A percentile compares a stretch with the other conserved stretches of the same genome.
These are phyloP conservation scores for Aristolochia californica DNA, from an alignment of 164 flowering plant genomes.

Conservation along the genomic window DNA sequence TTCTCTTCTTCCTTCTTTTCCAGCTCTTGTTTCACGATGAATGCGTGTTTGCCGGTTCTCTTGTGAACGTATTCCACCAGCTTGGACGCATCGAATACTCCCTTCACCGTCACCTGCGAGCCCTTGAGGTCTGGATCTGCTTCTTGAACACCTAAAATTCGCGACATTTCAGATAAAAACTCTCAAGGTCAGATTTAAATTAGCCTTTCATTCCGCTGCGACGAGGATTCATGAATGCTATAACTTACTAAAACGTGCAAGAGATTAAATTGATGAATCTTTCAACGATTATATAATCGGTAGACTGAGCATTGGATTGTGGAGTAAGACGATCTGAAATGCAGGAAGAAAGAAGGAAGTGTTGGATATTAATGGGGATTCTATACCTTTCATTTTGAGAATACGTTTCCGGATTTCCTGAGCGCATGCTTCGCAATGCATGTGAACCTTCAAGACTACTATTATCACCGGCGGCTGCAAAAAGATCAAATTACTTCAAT, in stretches of 20 bases:
- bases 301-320: no score
- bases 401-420: slow-evolving; percentile 66
- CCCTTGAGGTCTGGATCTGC: slow-evolving; percentile 71
- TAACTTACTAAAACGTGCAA: no score
- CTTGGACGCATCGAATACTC: slow-evolving; percentile 52
- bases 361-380: no score
- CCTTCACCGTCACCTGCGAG: slow-evolving; percentile 67
- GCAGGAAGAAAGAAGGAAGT: no score
- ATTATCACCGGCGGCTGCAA: slow-evolving; percentile 46
- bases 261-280: no score
- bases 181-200: no score
- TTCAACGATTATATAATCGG: no score
- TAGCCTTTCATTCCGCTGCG: no score
- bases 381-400: slow-evolving; percentile 65
- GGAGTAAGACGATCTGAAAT: no score
- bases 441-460: slow-evolving; percentile 60
- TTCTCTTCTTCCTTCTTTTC: slow-evolving; percentile 35
- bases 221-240: no score
- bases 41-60: slow-evolving; percentile 66
- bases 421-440: slow-evolving; percentile 92
- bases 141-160: slow-evolving; percentile 48
- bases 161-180: no score
- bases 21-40: slow-evolving; percentile 51
- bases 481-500: no score
- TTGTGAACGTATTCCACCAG: slow-evolving; percentile 68